Evolutionary conservation across 1,284 basidiomycete genomes (phyloP), one percentile per base, ranked within the genome.

Genomic region (Apiotrichum akiyoshidainum): DNA sequence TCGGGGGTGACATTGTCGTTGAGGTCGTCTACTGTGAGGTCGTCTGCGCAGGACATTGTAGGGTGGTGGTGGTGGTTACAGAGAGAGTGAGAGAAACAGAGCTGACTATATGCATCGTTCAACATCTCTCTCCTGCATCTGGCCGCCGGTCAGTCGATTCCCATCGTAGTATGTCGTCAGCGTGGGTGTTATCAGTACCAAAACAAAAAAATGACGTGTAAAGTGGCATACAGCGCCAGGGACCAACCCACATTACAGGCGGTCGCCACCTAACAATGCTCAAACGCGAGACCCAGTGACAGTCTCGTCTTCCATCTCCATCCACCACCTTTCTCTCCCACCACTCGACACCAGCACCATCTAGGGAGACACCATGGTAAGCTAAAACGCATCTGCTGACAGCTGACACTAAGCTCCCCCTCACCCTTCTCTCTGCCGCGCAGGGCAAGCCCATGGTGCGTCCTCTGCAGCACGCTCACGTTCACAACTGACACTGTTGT

Each of bases 11-110:
- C 70, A 33, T 59, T 58, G 16, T 65, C 66, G 34, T 66, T 71
- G 39, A 78, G 62, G 54, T 77, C 76, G 40, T 74, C 73, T 8
- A 70, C 60, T 4, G 76, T 78, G 10, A 78, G 72, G 59, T 78
- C 77, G 68, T 77, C 77, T 53, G 74, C 71, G 62, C 77, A 78
- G 64, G 65, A 73, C 77, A 78, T 78, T 31, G 49, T 55, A n/a
- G 40, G 4, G 5, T 13, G 17, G 46, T 48, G 16, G 33, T 33
- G 13, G 26, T 40, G 34, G 7, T 8, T n/a, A n/a, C n/a, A n/a
- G n/a, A 31, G 26, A 31, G 7, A 31, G 26, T 4, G 26, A 31
- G 26, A 31, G 4, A 4, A 31, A 31, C 26, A 31, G 26, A 31
- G 26, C 26, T 31, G 26, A 7, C 3, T 31, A n/a, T 31, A 31